Evolutionary conservation across 2,329 filamentous ascomycete genomes (phyloP), one percentile per base, ranked within the genome.

Genomic region (Colletotrichum tofieldiae): DNA sequence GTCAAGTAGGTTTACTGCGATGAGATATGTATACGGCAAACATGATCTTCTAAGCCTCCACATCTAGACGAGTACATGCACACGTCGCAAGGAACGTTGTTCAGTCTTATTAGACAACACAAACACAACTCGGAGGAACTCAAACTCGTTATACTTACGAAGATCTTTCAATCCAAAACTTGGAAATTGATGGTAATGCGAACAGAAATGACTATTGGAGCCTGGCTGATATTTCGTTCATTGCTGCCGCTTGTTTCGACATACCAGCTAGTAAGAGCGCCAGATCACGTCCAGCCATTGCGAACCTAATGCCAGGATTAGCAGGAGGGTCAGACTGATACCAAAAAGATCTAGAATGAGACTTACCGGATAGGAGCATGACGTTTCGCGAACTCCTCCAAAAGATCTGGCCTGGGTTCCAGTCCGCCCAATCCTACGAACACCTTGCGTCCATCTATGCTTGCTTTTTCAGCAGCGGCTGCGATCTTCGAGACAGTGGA

Each of bases 371-470:
- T 55, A 9, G 67, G 20, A 6, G 32, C n/a, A 45, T 61, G 67
- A 5, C 45, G 47, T 32, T 55, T 67, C 14, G 47, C 62, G 5
- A 66, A 29, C n/a, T 45, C 29, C 6, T 70, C 67, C 7, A 70
- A n/a, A 5, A 70, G 62, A 9, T 66, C 67, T 18, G 67, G 67
- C n/a, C 67, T 52, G 1, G 67, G 67, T 49, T 70, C 67, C n/a
- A 66, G 47, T 2, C 67, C 62, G 7, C 67, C 67, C 1, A 70
- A 54, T 8, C 67, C 67, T 7, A 70, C 62, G 3, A 60, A 66
- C 2, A 70, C 47, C 45, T 54, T 70, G 39, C 67, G 62, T 3
- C 67, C 62, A 6, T 70, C 29, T 18, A 55, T 43, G 32, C 67
- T 66, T 29, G 67, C 67, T 29, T 60, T 70, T 6, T 70, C 62